A percentile compares a stretch with the other conserved stretches of the same genome.
phyloP scores from a whole-genome alignment of 192 early-diverging fungal species.

The Chytriomyces hyalinus region DNA sequence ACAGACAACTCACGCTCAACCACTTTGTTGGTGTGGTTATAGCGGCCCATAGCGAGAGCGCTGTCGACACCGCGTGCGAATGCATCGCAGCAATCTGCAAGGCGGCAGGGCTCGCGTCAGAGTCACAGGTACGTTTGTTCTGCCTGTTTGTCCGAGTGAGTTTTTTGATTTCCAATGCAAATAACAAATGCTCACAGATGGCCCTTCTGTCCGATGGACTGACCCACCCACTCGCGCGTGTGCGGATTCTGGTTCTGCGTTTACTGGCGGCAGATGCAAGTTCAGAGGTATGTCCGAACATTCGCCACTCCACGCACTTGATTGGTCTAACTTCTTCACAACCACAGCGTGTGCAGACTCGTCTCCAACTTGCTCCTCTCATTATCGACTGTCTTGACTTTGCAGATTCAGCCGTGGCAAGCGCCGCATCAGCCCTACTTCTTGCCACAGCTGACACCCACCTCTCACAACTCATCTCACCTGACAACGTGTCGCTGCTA shows the following conservation, averaged over 20 bases:
- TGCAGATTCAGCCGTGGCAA: neutral
- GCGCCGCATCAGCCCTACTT: neutral
- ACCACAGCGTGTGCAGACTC: neutral
- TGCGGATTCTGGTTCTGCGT: constrained; percentile 4
- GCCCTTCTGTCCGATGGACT: constrained; percentile 20
- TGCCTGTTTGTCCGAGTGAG: too few species aligned
- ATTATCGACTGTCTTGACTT: constrained; percentile 1
- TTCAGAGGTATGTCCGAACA: neutral
- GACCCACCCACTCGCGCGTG: constrained; percentile 5
- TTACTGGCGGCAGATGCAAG: neutral
- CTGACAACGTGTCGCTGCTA: constrained; percentile 2
- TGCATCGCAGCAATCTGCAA: neutral
- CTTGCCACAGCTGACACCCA: neutral
- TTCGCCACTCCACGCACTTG: neutral
- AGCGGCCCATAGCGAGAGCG: neutral
- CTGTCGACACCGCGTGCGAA: constrained; percentile 15
- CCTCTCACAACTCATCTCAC: neutral
- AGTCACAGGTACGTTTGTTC: too few species aligned
- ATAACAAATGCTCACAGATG: neutral
- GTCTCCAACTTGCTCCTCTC: constrained; percentile 1
- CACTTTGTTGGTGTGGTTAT: constrained; percentile 20
- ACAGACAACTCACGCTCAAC: constrained; percentile 9
- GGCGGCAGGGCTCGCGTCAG: neutral
- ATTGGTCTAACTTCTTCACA: neutral
- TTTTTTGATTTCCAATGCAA: too few species aligned